Base-by-base conservation (phyloP, 331 rosid genomes). In the Pyracantha coccinea region DNA sequence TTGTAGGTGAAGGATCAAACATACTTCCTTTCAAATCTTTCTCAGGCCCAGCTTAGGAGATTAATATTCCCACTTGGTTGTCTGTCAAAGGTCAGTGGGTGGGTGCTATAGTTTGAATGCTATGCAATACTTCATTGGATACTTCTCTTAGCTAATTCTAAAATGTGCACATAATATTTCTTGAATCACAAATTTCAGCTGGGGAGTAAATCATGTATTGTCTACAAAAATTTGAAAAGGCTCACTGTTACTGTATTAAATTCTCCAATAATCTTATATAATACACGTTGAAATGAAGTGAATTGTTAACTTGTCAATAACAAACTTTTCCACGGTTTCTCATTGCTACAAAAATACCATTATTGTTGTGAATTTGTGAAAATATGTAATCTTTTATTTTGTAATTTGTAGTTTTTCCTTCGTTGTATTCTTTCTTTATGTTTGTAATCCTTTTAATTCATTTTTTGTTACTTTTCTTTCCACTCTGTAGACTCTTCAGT, bases 1-100 rank as follows among this genome's bases (percentile, higher is more conserved):
- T 73, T 86, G 62, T 75, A 93, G 98, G 94, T 93, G 68, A 91
- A 93, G 79, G 98, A 93, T 86, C 98, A 93, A 79, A 93, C 98
- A 19, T 93, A 91, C 85, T 93, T 93, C 81, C 89, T 93, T 75
- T 89, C 97, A 2, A 91, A 93, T 85, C 94, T 93, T 71, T 88
- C 95, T 12, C 98, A 91, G 76, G 85, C 84, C 79, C 98, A 89
- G 85, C 91, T 93, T 82, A 91, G 83, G 88, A 84, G 68, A 67
- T 86, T 93, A 73, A 72, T 89, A 33, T 93, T 93, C 77, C 98
- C 97, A 1, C 94, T 88, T 72, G 98, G 98, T 73, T 85, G 85
- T 81, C 83, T 91, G 75, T 85, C 98, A 59, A 90, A 93, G 97
- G 97, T 93, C 47, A 76, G 92, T 84, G 78, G 75, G 44, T 35